A percentile compares a stretch with the other conserved stretches of the same genome.
phyloP scores from a whole-genome alignment of 148 eudicot genomes.

The Rhododendron griersonianum region DNA sequence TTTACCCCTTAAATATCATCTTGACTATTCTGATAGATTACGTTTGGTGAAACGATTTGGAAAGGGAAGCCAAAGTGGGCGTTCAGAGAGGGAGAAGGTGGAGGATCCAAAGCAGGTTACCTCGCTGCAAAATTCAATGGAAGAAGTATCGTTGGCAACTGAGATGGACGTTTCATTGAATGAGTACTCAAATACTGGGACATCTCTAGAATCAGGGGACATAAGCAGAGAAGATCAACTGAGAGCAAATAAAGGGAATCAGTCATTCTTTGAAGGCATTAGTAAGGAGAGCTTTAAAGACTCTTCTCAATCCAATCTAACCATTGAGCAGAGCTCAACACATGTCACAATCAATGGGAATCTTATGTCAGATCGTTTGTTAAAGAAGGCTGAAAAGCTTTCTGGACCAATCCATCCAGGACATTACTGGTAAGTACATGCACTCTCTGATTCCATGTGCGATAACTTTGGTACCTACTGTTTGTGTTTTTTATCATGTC shows the following conservation, averaged over 20 bases:
- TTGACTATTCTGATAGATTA: constrained; percentile 58
- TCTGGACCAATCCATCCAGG: constrained; percentile 88
- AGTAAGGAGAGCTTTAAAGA: constrained; percentile 66
- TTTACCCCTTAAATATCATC: constrained; percentile 66
- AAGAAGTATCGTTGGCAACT: constrained; percentile 61
- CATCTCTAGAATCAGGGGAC: constrained; percentile 55
- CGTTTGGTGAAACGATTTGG: constrained; percentile 46
- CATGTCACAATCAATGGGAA: constrained; percentile 75
- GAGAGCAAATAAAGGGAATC: constrained; percentile 50
- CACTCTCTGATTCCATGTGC: background rate
- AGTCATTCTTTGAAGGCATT: constrained; percentile 64
- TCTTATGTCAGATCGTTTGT: constrained; percentile 57
- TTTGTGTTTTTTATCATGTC: background rate
- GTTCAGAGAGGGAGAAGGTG: constrained; percentile 44
- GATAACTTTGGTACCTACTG: background rate
- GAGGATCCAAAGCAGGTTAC: constrained; percentile 26
- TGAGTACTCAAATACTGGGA: constrained; percentile 49
- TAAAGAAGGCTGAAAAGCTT: constrained; percentile 82
- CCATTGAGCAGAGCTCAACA: constrained; percentile 38
- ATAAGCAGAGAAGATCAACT: constrained; percentile 45
- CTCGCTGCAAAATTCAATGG: constrained; percentile 42
- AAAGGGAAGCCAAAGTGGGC: constrained; percentile 61
- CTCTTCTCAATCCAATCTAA: constrained; percentile 37
- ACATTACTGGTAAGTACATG: constrained; percentile 67
- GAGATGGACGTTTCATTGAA: constrained; percentile 70